Conservation (phyloP, 441 rosid genomes). For the Populus tomentosa region DNA sequence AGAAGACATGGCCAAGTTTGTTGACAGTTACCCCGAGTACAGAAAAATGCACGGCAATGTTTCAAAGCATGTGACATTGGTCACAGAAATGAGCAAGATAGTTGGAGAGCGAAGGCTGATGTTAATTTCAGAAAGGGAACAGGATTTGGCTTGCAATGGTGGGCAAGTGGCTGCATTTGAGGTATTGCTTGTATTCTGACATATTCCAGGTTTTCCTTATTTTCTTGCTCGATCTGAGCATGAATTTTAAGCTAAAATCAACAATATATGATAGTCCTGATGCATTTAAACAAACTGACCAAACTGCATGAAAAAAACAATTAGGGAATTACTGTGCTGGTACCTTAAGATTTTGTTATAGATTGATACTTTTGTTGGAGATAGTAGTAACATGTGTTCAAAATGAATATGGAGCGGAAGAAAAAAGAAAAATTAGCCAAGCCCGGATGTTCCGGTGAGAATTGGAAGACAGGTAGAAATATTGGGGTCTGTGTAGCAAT, state of each 20-base stretch:
- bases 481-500: neutral
- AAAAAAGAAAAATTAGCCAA: neutral
- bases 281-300: neutral
- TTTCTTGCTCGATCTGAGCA: neutral
- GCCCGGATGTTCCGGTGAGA: too few species aligned
- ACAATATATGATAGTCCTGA: neutral
- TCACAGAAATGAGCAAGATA: slow-evolving; percentile 97
- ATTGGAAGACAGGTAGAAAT: neutral
- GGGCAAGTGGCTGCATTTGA: slow-evolving; percentile 98
- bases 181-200: slow-evolving; percentile 38
- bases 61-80: slow-evolving; percentile 95
- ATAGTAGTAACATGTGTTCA: neutral
- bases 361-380: neutral
- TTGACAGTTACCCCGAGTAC: slow-evolving; percentile 91
- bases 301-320: neutral
- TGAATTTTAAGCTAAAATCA: neutral
- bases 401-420: neutral
- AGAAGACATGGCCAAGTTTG: slow-evolving; percentile 99
- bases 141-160: slow-evolving; percentile 96
- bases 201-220: neutral
- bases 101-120: slow-evolving; percentile 93
- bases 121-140: slow-evolving; percentile 93
- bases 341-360: neutral
- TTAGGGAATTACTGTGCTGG: neutral
- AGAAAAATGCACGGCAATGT: slow-evolving; percentile 98